Evolutionary conservation across 768 basidiomycete species (phyloP), one percentile per base, ranked within the genome.

Genomic region (Mycena chlorophos): DNA sequence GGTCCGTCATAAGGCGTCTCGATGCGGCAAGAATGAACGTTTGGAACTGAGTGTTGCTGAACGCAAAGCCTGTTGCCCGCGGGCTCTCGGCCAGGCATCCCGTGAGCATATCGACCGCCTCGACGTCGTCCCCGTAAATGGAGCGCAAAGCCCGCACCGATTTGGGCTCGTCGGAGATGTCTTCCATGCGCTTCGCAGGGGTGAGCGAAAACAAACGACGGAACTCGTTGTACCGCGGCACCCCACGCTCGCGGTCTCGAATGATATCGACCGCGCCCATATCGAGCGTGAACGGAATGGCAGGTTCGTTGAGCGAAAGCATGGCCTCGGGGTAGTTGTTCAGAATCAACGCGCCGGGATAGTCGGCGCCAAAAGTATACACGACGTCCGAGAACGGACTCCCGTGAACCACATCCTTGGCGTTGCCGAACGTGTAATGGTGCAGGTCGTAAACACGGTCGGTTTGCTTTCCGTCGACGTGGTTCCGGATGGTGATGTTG

Each of bases 31-130:
- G 46, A 29, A 59, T 55, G 46, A 59, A 59, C 5, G 39, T 54
- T 50, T 59, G 58, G 45, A 59, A 59, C 46, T 51, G 54, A 3
- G 58, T 55, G 39, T 59, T 59, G 54, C 54, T 59, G 54, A 59
- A 59, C 45, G 58, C 54, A 5, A 59, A 59, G 19, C 54, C 58
- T 0, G 58, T 51, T 10, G 58, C 50, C 29, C 54, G 50, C 12
- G 58, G 58, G 34, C 54, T 59, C 28, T 59, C 53, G 3, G 58
- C 58, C 5, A 58, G 50, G 6, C 16, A 13, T 3, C 57, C 57
- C 2, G 57, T 38, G 20, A 58, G 57, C 16, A 58, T 17, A 29
- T 58, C 57, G 3, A 58, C 57, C 14, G 29, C 22, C 28, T 58
- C 57, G 12, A 58, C 53, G 37, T 58, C 53, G 2, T 54, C 53